Base-by-base conservation (phyloP, 2,329 filamentous ascomycete species). In the Leptographium lundbergii region DNA sequence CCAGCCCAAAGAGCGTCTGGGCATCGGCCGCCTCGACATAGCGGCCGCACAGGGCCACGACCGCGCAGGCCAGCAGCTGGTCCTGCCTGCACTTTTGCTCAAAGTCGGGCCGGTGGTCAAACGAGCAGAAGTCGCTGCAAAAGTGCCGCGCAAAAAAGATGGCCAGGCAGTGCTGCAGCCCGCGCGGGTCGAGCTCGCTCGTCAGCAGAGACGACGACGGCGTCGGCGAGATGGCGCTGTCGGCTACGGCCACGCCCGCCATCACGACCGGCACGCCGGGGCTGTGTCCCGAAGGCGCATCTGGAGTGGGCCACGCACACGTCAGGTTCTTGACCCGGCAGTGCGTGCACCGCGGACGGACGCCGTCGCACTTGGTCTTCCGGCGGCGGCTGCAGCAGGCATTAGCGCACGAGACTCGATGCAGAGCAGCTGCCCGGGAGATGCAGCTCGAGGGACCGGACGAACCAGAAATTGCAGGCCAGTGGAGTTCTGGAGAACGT, bases 141-240 rank as follows among this genome's bases (percentile, higher is more conserved):
- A 66, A 65, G 55, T 66, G 64, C 1, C 61, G 61, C 29, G 59
- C 61, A 45, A 64, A 65, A 25, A 66, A 66, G 25, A 63, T 47
- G 29, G 57, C 57, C 10, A 62, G 32, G 24, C 61, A 62, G 17
- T 51, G 48, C 24, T 48, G 50, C 34, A 62, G 59, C 2, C 25
- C 53, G 22, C 36, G 36, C 1, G 56, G 59, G 19, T 60, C 48
- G 1, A 56, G 51, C 2, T 58, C 53, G 32, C 13, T 57, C 27
- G 19, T 24, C 11, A 39, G 22, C 34, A 25, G 22, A 11, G 34
- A n/a, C 17, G 53, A 27, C 9, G 52, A 36, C 11, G 50, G 50
- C 51, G 22, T 25, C n/a, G 34, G 19, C 24, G 50, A 58, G 13
- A 34, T 14, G n/a, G 19, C 24, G 19, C 22, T n/a, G 17, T 19